Percentiles rank a stretch among this genome's conserved stretches.
phyloP scores from a whole-genome alignment of 2,329 filamentous ascomycete genomes.

The Alternaria panax region DNA sequence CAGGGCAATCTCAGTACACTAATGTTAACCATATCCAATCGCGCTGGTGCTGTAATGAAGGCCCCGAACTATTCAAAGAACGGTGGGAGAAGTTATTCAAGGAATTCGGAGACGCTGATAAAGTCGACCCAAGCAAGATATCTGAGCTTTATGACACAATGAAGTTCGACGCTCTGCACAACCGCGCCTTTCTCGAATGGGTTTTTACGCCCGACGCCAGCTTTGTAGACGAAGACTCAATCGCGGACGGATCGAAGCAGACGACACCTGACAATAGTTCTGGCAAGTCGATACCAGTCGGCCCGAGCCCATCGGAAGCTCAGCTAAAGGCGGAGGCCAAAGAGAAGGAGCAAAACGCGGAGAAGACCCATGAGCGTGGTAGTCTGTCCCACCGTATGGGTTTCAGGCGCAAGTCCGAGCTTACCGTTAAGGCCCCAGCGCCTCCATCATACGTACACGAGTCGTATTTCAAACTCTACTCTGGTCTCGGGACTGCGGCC shows the following conservation, averaged over 20 bases:
- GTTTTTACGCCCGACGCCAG: slow-evolving; percentile 86
- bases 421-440: slow-evolving; percentile 31
- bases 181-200: slow-evolving; percentile 95
- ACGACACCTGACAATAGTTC: slow-evolving; percentile 34
- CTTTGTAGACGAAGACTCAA: slow-evolving; percentile 71
- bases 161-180: slow-evolving; percentile 99
- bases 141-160: slow-evolving; percentile 99
- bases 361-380: slow-evolving; percentile 46
- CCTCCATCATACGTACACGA: slow-evolving; percentile 54
- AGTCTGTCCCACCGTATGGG: slow-evolving; percentile 58
- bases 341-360: slow-evolving; percentile 50
- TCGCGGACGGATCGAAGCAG: slow-evolving; percentile 47
- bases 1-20: slow-evolving; percentile 48
- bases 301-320: slow-evolving; percentile 45
- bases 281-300: slow-evolving; percentile 33
- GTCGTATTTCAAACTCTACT: slow-evolving; percentile 89
- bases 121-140: slow-evolving; percentile 98
- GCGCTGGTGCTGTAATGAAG: slow-evolving; percentile 96
- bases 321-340: slow-evolving; percentile 36
- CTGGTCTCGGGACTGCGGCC: slow-evolving; percentile 66
- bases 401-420: slow-evolving; percentile 61
- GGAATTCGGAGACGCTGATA: slow-evolving; percentile 95
- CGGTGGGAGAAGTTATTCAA: slow-evolving; percentile 98
- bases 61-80: slow-evolving; percentile 92
- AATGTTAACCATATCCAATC: slow-evolving; percentile 70